Conservation (phyloP, 1,139 yeast species). For the Citeromyces hawaiiensis region DNA sequence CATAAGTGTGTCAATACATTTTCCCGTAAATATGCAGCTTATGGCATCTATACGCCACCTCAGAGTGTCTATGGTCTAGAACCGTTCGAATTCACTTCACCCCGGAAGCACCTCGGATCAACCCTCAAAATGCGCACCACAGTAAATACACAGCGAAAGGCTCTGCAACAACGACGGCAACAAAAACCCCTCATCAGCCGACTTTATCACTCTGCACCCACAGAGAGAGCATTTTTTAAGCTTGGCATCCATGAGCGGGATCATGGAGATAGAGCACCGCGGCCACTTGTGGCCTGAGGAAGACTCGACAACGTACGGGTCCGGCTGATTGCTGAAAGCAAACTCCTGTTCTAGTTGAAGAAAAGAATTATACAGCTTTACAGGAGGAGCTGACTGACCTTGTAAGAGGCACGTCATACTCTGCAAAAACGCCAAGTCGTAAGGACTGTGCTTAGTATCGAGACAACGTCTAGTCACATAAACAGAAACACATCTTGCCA, state of each 20-base stretch:
- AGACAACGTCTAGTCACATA: background rate
- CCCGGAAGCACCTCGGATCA: too few relatives aligned
- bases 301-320: background rate
- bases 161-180: conserved; percentile 6
- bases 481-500: background rate
- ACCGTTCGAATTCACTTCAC: too few relatives aligned
- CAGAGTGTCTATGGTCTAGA: too few relatives aligned
- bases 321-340: background rate
- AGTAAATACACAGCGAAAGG: conserved; percentile 10
- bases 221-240: background rate
- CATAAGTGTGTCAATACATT: too few relatives aligned
- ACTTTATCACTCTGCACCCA: conserved; percentile 1
- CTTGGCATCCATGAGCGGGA: background rate
- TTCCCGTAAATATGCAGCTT: too few relatives aligned
- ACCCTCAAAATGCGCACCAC: conserved; percentile 10
- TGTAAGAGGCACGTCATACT: background rate
- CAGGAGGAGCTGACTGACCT: background rate
- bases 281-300: conserved; percentile 1
- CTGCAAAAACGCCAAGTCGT: background rate
- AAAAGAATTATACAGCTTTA: background rate
- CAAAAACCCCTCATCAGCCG: conserved; percentile 2
- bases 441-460: background rate
- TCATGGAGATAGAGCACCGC: background rate
- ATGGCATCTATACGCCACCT: too few relatives aligned
- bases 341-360: background rate